These are phyloP conservation scores for Didymella keratinophila DNA, from an alignment of 2,329 filamentous ascomycete genomes.

Conservation along the genomic window DNA sequence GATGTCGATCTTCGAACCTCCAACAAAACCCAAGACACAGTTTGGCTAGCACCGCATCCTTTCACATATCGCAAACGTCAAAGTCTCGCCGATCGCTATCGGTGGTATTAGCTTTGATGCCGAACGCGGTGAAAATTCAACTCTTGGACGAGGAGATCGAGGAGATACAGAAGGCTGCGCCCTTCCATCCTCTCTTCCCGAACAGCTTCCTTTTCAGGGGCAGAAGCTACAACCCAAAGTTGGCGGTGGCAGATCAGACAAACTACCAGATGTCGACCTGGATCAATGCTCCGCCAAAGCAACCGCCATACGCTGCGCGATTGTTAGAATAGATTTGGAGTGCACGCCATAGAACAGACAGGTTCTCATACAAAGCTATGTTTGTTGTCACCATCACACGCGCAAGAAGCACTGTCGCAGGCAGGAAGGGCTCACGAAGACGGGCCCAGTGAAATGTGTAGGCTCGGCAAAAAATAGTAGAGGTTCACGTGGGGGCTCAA, in stretches of 20 bases:
- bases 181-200: constrained; percentile 31
- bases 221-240: constrained; percentile 4
- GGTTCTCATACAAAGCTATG: no score
- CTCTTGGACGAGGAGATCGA: constrained; percentile 68
- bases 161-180: constrained; percentile 64
- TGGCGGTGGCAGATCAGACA: constrained; percentile 15
- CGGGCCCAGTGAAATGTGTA: no score
- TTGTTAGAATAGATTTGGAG: background rate
- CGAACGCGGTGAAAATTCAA: constrained; percentile 68
- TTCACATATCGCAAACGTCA: background rate
- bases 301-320: constrained; percentile 1
- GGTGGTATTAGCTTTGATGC: constrained; percentile 56
- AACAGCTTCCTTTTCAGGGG: constrained; percentile 11
- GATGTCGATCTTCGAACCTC: background rate
- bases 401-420: no score
- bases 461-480: no score
- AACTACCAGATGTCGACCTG: constrained; percentile 20
- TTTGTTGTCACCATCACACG: no score
- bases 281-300: constrained; percentile 21
- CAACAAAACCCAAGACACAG: background rate
- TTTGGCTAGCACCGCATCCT: background rate
- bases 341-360: no score
- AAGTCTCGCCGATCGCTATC: background rate
- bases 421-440: no score
- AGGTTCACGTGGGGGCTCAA: no score